Percentiles rank a stretch among this genome's conserved stretches.
Evolutionary conservation across 805 yeast genomes (phyloP).

Genomic region (Teunomyces gatunensis): DNA sequence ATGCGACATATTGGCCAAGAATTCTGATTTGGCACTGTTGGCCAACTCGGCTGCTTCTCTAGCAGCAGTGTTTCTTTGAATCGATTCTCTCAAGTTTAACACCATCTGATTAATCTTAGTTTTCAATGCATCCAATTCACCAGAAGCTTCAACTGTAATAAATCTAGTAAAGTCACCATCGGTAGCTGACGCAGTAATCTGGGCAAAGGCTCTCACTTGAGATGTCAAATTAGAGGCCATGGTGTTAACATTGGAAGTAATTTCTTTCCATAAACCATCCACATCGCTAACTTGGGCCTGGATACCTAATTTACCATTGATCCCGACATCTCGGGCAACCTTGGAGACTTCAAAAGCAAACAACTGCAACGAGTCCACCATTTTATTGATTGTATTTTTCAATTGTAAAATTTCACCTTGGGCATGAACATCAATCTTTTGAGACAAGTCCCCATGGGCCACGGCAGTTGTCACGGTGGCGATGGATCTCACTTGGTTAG

Average conservation of each 20-base stretch:
- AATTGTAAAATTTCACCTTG: constrained; percentile 87
- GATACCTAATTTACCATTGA: constrained; percentile 88
- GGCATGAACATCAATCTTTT: constrained; percentile 84
- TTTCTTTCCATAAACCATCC: constrained; percentile 89
- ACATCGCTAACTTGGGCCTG: constrained; percentile 90
- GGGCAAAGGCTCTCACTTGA: constrained; percentile 91
- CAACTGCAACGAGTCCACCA: constrained; percentile 88
- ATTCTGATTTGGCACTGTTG: constrained; percentile 84
- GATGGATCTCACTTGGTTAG: constrained; percentile 81
- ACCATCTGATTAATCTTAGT: constrained; percentile 61
- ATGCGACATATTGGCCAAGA: constrained; percentile 79
- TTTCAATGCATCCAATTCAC: constrained; percentile 79
- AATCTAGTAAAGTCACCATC: constrained; percentile 90
- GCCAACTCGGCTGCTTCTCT: constrained; percentile 94
- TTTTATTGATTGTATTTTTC: constrained; percentile 82
- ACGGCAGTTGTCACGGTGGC: constrained; percentile 92
- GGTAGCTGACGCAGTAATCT: constrained; percentile 90
- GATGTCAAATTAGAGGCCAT: constrained; percentile 94
- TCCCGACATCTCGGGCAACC: constrained; percentile 91
- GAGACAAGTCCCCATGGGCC: constrained; percentile 84
- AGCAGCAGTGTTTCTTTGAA: constrained; percentile 88
- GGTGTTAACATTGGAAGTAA: constrained; percentile 85
- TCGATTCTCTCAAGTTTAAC: constrained; percentile 79
- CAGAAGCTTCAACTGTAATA: constrained; percentile 87
- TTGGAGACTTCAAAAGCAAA: constrained; percentile 87